Evolutionary conservation across 2,329 filamentous ascomycete species (phyloP), one percentile per base, ranked within the genome.

Genomic region (Aspergillus flavus): DNA sequence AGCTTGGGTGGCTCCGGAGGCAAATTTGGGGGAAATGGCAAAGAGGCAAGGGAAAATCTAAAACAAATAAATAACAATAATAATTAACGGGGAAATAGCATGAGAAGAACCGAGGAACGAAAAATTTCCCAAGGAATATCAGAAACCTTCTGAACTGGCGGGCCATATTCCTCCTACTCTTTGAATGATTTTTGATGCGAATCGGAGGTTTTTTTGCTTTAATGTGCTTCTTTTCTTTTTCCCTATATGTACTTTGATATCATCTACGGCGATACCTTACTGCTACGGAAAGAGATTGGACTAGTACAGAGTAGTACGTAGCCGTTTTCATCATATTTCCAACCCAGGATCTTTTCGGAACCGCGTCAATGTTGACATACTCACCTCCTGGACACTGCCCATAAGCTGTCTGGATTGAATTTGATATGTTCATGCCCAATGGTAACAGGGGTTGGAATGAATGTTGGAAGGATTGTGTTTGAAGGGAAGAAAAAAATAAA

Each of bases 1-100:
- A 66, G 65, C 63, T 67, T 61, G 57, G 58, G 62, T 64, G 64
- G 59, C 39, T 57, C 57, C 53, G 59, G 61, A 63, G 54, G 58
- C 58, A 43, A 61, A 61, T 61, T 46, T 39, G 57, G 52, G 52
- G 26, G 50, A 59, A 61, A 60, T 30, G 53, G 48, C 48, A 32
- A 52, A 52, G 48, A 52, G 48, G 48, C 48, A 52, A 52, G 48
- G 48, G 48, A 52, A 52, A 52, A 52, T 32, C 48, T 52, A 52
- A 52, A 52, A 52, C 48, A 52, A 30, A 52, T 11, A 32, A 21
- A 52, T n/a, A 52, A 32, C 19, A 48, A 48, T 14, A 48, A 16
- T 16, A 52, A 52, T 52, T 32, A 52, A 32, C 34, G 16, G 45
- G 11, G 26, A 52, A 52, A 52, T 34, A 52, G 28, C 10, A 52